Evolutionary conservation across 371 early-diverging fungal species (phyloP).

Genomic region (Mucor velutinosus): DNA sequence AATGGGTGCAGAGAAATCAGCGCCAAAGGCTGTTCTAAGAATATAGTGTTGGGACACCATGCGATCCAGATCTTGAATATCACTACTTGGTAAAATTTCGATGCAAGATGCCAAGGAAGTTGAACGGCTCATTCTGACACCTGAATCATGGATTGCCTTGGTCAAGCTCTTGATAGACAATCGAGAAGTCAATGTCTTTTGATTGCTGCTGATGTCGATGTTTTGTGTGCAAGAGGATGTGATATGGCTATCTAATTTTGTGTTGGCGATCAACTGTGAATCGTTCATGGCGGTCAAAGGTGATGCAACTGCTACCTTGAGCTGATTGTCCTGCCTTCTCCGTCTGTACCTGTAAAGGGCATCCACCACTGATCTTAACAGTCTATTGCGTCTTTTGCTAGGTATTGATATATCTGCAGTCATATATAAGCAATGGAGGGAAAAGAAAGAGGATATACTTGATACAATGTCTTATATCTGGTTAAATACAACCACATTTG

Average conservation of each 20-base stretch:
- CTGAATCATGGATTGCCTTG: constrained; percentile 4
- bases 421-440: not conserved
- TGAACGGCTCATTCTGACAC: constrained; percentile 5
- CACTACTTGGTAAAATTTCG: not conserved
- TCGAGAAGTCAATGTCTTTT: not conserved
- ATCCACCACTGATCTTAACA: not conserved
- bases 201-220: not conserved
- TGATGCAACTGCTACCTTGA: not conserved
- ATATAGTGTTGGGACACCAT: constrained; percentile 47
- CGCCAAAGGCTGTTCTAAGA: constrained; percentile 32
- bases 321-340: not conserved
- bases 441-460: not conserved
- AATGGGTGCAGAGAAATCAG: constrained; percentile 26
- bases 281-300: not conserved
- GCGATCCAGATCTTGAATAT: constrained; percentile 19
- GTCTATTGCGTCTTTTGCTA: not conserved
- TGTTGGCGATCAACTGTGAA: not conserved
- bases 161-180: not conserved
- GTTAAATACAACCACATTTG: not conserved
- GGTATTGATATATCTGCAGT: not conserved
- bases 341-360: not conserved
- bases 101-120: not conserved
- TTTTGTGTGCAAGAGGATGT: not conserved
- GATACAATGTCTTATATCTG: not conserved
- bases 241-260: not conserved